Evolutionary conservation across 2,329 filamentous ascomycete genomes (phyloP).

Genomic region (Elsinoe ampelina): DNA sequence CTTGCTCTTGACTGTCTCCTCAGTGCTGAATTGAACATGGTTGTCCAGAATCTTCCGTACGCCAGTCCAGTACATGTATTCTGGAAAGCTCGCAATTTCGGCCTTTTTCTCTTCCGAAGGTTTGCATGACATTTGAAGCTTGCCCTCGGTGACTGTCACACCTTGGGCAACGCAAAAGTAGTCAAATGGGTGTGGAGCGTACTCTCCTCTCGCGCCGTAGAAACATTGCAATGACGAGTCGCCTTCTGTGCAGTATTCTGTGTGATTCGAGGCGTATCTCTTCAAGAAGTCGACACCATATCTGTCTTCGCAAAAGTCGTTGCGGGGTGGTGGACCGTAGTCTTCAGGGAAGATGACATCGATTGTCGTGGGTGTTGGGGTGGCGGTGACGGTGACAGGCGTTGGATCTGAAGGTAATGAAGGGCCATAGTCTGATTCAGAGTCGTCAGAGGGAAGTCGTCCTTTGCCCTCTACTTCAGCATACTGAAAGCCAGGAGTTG

Average conservation of each 20-base stretch:
- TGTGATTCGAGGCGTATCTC: conserved; percentile 5
- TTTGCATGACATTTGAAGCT: conserved; percentile 12
- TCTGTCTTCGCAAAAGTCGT: conserved; percentile 9
- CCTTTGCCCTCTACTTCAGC: neutral
- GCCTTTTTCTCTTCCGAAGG: conserved; percentile 10
- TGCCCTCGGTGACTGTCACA: conserved; percentile 5
- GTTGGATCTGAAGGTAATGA: neutral
- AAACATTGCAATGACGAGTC: conserved; percentile 3
- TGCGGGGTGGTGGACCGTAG: conserved; percentile 1
- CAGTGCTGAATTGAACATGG: conserved; percentile 8
- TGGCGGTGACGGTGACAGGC: neutral
- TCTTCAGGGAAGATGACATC: neutral
- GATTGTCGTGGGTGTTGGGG: neutral
- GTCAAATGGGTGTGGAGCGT: conserved; percentile 4
- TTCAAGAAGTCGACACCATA: conserved; percentile 6
- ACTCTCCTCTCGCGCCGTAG: conserved; percentile 3
- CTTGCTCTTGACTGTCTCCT: conserved; percentile 6
- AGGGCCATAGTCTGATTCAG: neutral
- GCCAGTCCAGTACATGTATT: conserved; percentile 14
- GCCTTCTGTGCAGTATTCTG: conserved; percentile 2
- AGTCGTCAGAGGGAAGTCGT: neutral
- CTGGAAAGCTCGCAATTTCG: conserved; percentile 11
- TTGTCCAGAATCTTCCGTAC: conserved; percentile 12
- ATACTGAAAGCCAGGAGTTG: neutral
- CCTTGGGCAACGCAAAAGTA: conserved; percentile 12